These are phyloP conservation scores for Claviceps quebecensis DNA, from an alignment of 2,329 filamentous ascomycete genomes.

Conservation along the genomic window DNA sequence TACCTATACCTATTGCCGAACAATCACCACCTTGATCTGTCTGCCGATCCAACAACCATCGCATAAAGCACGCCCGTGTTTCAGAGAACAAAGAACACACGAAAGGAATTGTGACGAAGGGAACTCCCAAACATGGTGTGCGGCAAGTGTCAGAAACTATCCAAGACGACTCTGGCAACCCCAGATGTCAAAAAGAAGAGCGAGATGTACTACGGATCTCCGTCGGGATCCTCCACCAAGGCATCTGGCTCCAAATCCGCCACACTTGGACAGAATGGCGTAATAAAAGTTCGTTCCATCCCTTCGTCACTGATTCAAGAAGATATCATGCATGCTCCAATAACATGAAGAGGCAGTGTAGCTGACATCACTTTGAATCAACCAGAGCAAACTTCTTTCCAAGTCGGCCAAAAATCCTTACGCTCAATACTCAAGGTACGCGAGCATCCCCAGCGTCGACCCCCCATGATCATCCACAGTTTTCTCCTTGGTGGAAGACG, in stretches of 20 bases:
- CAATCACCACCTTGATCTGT: no score
- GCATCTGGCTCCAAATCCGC: conserved; percentile 29
- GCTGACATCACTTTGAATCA: not conserved
- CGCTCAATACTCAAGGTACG: conserved; percentile 38
- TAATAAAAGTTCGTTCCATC: conserved; percentile 36
- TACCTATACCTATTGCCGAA: no score
- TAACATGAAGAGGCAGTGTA: no score
- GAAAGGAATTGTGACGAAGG: not conserved
- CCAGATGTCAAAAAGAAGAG: conserved; percentile 53
- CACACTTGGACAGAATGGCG: conserved; percentile 42
- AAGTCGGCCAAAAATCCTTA: conserved; percentile 53
- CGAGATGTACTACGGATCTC: conserved; percentile 51
- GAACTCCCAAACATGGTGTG: conserved; percentile 41
- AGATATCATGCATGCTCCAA: not conserved
- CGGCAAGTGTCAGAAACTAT: conserved; percentile 47
- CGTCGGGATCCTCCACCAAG: conserved; percentile 25
- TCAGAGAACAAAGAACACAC: not conserved
- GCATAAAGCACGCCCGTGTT: no score
- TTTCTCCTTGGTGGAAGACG: not conserved
- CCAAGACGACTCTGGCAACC: conserved; percentile 46
- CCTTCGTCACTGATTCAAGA: not conserved
- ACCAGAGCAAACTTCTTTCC: conserved; percentile 48
- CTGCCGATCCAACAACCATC: no score
- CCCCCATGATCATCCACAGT: not conserved
- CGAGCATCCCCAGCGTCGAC: not conserved